Evolutionary conservation across 202 grass and related monocot genomes (phyloP), one percentile per base, ranked within the genome.

Genomic region (Zizania palustris): DNA sequence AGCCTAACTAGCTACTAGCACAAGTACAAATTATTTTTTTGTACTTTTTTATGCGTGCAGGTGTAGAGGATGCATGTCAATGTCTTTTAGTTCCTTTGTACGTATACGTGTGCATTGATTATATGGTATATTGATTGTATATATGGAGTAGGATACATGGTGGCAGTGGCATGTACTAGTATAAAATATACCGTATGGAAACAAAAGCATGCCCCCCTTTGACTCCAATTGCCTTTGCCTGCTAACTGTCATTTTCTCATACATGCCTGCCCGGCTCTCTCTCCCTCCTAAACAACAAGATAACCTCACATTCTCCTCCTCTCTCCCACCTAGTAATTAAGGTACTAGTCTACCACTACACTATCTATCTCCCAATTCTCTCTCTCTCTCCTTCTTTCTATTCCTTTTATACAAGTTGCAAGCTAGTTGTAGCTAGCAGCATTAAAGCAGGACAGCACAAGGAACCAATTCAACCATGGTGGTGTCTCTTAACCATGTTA

Each of bases 181-280:
- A 80, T 45, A 63, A 57, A 63, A 57, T 78, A 60, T 65, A 55
- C 73, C 73, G 71, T 50, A 66, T 73, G 68, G 56, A 88, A 79
- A 88, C 65, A 88, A 88, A 84, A 84, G 50, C 65, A 76, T 54
- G 35, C 4, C 54, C 60, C 71, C 71, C 68, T 88, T 82, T 82
- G 60, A 84, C 76, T 81, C 50, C 73, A 69, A 69, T 69, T 44
- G n/a, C 59, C 44, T 19, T 12, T 55, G 22, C 11, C 51, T 72
- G 54, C 13, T 67, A 72, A 92, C 79, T 88, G 85, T 86, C 89
- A 88, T 88, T 88, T 88, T 88, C 85, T 80, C 89, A 83, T 77
- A 83, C 62, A 72, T 78, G 71, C 66, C 51, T 54, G 72, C 58
- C 59, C 20, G 75, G 77, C 66, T 2, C 28, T 28, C 28, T 28